A percentile compares a stretch with the other conserved stretches of the same genome.
Conservation (phyloP, 2,329 filamentous ascomycete species). For the Apiospora rasikravindrae region DNA sequence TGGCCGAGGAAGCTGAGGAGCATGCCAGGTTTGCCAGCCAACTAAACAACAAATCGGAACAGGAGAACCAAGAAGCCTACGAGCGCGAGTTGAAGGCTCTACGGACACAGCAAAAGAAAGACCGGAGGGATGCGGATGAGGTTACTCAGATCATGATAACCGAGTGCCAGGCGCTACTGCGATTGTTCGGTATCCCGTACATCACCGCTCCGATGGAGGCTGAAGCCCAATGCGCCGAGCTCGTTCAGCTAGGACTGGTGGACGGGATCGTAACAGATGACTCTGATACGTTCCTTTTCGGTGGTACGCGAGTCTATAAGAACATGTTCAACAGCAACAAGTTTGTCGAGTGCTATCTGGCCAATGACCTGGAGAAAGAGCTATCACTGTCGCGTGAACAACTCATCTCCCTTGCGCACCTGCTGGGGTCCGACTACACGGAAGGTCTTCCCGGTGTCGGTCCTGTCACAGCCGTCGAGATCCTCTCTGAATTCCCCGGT, state of each 20-base stretch:
- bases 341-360: constrained; percentile 94
- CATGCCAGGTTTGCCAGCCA: constrained; percentile 91
- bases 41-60: constrained; percentile 76
- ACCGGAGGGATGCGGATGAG: constrained; percentile 93
- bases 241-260: constrained; percentile 84
- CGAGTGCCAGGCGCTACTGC: constrained; percentile 90
- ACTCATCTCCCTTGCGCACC: constrained; percentile 86
- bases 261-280: constrained; percentile 99
- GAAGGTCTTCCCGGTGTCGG: constrained; percentile 90
- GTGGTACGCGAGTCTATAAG: constrained; percentile 95
- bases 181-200: constrained; percentile 92
- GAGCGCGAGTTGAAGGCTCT: constrained; percentile 86
- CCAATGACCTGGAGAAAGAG: constrained; percentile 83
- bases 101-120: constrained; percentile 93
- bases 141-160: constrained; percentile 95
- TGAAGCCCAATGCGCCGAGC: constrained; percentile 94
- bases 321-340: constrained; percentile 99
- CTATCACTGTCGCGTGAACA: constrained; percentile 85
- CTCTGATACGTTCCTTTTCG: constrained; percentile 95
- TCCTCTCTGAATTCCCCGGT: constrained; percentile 84
- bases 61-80: constrained; percentile 77
- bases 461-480: constrained; percentile 92
- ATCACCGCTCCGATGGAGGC: constrained; percentile 99
- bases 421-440: constrained; percentile 93
- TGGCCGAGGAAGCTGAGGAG: constrained; percentile 90